Base-by-base conservation (phyloP, 2,329 filamentous ascomycete genomes). In the Colletotrichum horii region DNA sequence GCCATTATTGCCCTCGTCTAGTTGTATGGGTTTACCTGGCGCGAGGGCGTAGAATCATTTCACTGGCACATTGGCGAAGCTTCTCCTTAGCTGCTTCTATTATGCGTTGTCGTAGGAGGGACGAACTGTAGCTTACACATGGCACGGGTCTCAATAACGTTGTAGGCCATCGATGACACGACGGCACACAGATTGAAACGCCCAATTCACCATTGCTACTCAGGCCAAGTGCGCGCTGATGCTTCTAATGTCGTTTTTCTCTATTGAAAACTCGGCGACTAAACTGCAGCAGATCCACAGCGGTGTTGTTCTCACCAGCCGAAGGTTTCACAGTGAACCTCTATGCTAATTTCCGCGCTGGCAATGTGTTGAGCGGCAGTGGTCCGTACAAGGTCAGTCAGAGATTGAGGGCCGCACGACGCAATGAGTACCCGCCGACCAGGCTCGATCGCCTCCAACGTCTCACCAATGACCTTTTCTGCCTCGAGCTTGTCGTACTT, bases 241-340 rank as follows among this genome's bases (percentile, higher is more conserved):
- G n/a, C 6, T 8, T 8, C 11, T 22, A 4, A 52, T 22, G 19
- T 12, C 12, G 24, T 9, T 58, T 8, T 16, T 8, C 14, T 22
- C 28, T 16, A 22, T 14, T 26, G n/a, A 28, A 22, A 34, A 48
- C 3, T 52, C n/a, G n/a, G n/a, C 19, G 6, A 48, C n/a, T 8
- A 48, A 4, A 52, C 6, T 12, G 43, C 5, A 11, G 12, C 16
- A 28, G 32, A n/a, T 12, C 7, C 36, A 9, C 8, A 19, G 19
- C 7, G 0, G 11, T 52, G 43, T n/a, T 22, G n/a, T 11, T 52
- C 70, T 76, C 19, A 56, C 30, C 32, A 60, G 15, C 52, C 48
- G 26, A 72, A 72, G 12, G 24, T 66, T 24, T 68, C 70, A n/a
- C 52, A 72, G 24, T 72, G 70, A 34, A 68, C n/a, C 9, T 72